These are phyloP conservation scores for Termitomyces sp. DNA, from an alignment of 768 basidiomycete genomes.

Conservation along the genomic window DNA sequence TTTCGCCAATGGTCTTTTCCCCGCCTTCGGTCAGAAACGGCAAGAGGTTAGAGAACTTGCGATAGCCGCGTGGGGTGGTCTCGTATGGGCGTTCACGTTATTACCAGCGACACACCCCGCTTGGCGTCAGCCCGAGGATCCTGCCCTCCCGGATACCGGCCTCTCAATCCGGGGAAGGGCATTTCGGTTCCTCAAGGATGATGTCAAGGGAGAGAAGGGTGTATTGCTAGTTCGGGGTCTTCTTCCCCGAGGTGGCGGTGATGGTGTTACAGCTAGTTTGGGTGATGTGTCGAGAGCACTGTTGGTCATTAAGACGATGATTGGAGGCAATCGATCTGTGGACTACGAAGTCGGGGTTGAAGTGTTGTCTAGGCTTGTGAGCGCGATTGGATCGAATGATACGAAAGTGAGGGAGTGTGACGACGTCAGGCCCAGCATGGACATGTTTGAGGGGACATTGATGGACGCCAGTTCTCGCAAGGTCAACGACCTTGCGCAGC, in stretches of 20 bases:
- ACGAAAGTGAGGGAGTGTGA: background rate
- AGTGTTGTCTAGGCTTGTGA: constrained; percentile 31
- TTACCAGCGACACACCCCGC: constrained; percentile 3
- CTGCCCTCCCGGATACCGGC: constrained; percentile 14
- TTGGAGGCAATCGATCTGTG: constrained; percentile 16
- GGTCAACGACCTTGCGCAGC: constrained; percentile 21
- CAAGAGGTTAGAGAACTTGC: constrained; percentile 31
- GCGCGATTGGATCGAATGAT: constrained; percentile 19
- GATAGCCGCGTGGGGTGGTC: constrained; percentile 44
- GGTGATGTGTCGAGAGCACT: constrained; percentile 28
- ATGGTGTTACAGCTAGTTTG: background rate
- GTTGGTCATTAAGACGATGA: constrained; percentile 32
- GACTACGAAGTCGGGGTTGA: constrained; percentile 26
- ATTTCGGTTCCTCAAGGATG: constrained; percentile 40
- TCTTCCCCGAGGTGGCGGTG: constrained; percentile 1
- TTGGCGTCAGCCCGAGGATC: constrained; percentile 22
- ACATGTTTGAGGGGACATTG: constrained; percentile 43
- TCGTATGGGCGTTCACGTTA: constrained; percentile 50
- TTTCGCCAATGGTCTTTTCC: constrained; percentile 27
- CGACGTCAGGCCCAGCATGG: constrained; percentile 20
- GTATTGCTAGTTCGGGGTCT: constrained; percentile 33
- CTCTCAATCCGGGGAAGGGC: constrained; percentile 23
- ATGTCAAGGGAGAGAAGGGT: constrained; percentile 39
- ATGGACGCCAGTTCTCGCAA: constrained; percentile 19
- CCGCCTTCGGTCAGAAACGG: constrained; percentile 26